Evolutionary conservation across 495 filamentous ascomycete genomes (phyloP), one percentile per base, ranked within the genome.

Genomic region (Cetradonia linearis): DNA sequence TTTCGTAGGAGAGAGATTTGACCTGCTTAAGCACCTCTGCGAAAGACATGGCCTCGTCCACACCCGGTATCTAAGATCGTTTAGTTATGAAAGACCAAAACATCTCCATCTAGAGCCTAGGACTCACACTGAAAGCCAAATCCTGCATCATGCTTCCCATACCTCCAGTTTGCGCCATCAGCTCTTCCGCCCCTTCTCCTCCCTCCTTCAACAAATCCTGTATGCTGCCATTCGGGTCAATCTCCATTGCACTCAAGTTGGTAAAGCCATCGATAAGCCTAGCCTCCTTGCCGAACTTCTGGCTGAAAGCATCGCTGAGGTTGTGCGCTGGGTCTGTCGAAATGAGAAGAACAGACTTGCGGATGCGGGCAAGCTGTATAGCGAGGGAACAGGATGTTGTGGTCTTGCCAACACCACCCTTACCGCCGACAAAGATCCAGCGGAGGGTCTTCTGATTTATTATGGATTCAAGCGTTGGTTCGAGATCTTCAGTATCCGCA

Each of bases 11-110:
- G 63, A 97, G 85, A n/a, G 88, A 94, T 74, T 97, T 97, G 76
- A 99, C 93, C 75, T 99, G 94, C 74, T 99, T 97, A 62, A 97
- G 81, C 53, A 97, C 93, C 75, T 97, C 93, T 67, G 93, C 93
- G 68, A 97, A 99, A 54, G 93, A 96, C 94, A 97, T 97, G 68
- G 93, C 93, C 73, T 99, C 93, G 72, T 99, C 93, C 59, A 99
- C 92, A 73, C 93, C 93, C 56, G 93, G 93, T 47, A 98, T 97
- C 91, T 96, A 25, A 18, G 56, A 55, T 49, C 61, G 55, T 64
- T 62, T 52, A 53, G 20, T 10, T 61, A 18, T 16, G 31, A 16
- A 40, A 40, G 25, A 1, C 16, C 13, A 23, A 11, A 28, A 14
- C 28, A 25, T 38, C 34, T n/a, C 30, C 25, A 38, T 23, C 46